These are phyloP conservation scores for Sarocladiaceae sp. DNA, from an alignment of 2,329 filamentous ascomycete species.

Conservation along the genomic window DNA sequence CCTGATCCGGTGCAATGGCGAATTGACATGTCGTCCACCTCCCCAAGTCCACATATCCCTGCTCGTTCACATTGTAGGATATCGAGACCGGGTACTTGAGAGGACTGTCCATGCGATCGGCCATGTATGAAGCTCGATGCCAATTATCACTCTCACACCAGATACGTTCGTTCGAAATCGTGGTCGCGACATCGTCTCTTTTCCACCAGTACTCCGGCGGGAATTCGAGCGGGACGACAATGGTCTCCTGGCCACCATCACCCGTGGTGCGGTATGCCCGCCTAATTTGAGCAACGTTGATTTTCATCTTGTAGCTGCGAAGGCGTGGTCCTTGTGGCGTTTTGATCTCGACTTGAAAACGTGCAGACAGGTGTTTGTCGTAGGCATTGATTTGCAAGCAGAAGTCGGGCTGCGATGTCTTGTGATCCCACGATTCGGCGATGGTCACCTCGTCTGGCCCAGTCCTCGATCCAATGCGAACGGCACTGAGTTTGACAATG, in stretches of 20 bases:
- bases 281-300: constrained; percentile 43
- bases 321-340: constrained; percentile 10
- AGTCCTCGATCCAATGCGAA: not conserved
- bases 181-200: constrained; percentile 23
- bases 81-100: constrained; percentile 34
- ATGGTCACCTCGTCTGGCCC: not conserved
- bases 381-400: constrained; percentile 26
- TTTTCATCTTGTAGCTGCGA: constrained; percentile 34
- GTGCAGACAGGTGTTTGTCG: constrained; percentile 22
- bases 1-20: constrained; percentile 25
- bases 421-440: not conserved
- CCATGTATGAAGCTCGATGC: constrained; percentile 45
- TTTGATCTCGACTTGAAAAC: constrained; percentile 22
- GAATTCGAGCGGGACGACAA: constrained; percentile 44
- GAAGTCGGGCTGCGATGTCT: not conserved
- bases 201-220: constrained; percentile 47
- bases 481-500: constrained; percentile 31
- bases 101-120: constrained; percentile 27
- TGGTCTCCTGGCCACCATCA: constrained; percentile 25
- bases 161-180: constrained; percentile 24
- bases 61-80: constrained; percentile 27
- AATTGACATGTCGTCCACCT: constrained; percentile 54
- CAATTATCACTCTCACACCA: constrained; percentile 43
- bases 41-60: constrained; percentile 45
- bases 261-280: constrained; percentile 30